Base-by-base conservation (phyloP, 208 protist species). In the Novymonas esmeraldas region DNA sequence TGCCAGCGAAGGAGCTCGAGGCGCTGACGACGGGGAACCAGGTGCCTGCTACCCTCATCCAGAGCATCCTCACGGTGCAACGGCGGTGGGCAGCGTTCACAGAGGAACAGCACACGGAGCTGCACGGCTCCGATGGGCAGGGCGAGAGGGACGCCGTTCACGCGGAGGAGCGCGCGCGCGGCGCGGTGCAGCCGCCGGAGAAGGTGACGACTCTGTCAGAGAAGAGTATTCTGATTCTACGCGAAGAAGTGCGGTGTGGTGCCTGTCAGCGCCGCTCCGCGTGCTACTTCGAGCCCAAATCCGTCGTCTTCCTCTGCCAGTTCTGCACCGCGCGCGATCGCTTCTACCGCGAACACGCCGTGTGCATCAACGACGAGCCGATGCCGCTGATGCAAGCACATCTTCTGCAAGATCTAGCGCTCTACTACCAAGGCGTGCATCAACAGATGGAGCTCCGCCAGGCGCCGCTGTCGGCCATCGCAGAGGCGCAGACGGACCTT, bases 311-410 rank as follows among this genome's bases (percentile, higher is more conserved):
- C 75, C 63, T 92, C 22, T 95, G 89, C 29, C 75, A 85, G 41
- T 92, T 89, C 50, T 95, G 89, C 77, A 89, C 80, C 44, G 78
- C 86, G 28, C 79, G 82, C 13, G 89, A 95, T 45, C 84, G 84
- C 28, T 93, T 82, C 61, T 95, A 95, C 70, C 83, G 89, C 59
- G 84, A 90, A n/a, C 75, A 90, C 34, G 79, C 80, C 1, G 48
- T 92, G 11, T 95, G 89, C 78, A 85, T 95, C 64, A 95, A 95
- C 73, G 86, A 95, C 45, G 89, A 95, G 57, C 67, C 63, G 39
- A 87, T 93, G 67, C 75, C 76, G 26, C 41, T 62, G 49, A 66
- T 82, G 31, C 73, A 58, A 26, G 70, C 54, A 18, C 85, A 85
- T 44, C 70, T 94, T 14, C 74, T 94, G 52, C 71, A 67, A 20